Evolutionary conservation across 1,284 basidiomycete species (phyloP), one percentile per base, ranked within the genome.

Genomic region (Microbotryomycetes sp.): DNA sequence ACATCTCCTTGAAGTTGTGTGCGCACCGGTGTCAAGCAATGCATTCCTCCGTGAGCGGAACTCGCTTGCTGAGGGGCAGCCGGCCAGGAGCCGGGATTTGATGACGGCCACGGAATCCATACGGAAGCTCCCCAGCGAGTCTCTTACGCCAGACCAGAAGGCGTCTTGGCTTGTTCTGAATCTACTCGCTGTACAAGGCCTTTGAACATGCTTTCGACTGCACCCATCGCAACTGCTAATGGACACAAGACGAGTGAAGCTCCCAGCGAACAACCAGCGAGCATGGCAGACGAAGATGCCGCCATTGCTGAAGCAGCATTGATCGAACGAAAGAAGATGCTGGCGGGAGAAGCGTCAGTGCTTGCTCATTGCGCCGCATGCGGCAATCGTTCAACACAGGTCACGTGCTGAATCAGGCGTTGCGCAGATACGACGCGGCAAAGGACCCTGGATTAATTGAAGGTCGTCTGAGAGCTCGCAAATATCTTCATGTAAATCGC

Each of bases 311-410:
- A 46, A 49, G 51, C 4, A 3, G 54, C 54, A 4, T 23, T 56
- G 46, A 31, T 56, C 23, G 54, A 56, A 46, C 25, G 54, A 5
- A 47, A 48, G 25, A 56, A 56, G 42, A 56, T 56, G 54, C 15
- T 56, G 12, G 54, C 54, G 15, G 54, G 54, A 19, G 54, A 56
- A 49, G 42, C 46, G 15, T 49, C 25, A 30, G 16, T 56, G 16
- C 6, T 30, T 56, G 46, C 45, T 29, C 36, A 46, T 14, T 6
- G 7, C 15, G n/a, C n/a, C n/a, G n/a, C n/a, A n/a, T n/a, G n/a
- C n/a, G n/a, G n/a, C 25, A 23, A 22, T 12, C n/a, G 14, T 28
- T 45, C 12, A n/a, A 29, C 29, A 46, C 14, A 30, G n/a, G 25
- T 25, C 25, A 25, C 2, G 25, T 28, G n/a, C 15, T 52, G 23